These are phyloP conservation scores for Podosphaera aphanis DNA, from an alignment of 2,329 filamentous ascomycete genomes.

Conservation along the genomic window DNA sequence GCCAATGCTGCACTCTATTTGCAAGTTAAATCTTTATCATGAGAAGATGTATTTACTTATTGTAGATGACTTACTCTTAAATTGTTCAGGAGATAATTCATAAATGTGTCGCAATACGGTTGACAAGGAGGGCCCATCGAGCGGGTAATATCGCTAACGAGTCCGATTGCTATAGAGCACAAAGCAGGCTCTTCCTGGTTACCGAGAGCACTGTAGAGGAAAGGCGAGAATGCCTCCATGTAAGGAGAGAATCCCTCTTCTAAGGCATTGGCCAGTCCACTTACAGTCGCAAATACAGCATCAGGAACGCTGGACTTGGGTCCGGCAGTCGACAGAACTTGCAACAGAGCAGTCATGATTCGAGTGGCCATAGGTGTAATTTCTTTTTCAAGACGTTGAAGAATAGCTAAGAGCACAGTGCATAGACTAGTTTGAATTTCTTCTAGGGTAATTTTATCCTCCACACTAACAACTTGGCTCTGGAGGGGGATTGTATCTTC, in stretches of 20 bases:
- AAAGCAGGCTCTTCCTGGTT: constrained; percentile 90
- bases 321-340: constrained; percentile 53
- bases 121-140: constrained; percentile 76
- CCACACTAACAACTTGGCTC: constrained; percentile 81
- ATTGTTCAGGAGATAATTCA: constrained; percentile 93
- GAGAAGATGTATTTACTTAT: too few species aligned
- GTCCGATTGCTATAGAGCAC: constrained; percentile 89
- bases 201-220: constrained; percentile 76
- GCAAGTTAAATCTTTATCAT: too few species aligned
- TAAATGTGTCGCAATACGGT: constrained; percentile 89
- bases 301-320: constrained; percentile 87
- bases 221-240: constrained; percentile 86
- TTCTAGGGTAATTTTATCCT: constrained; percentile 85
- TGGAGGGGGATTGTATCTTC: constrained; percentile 79
- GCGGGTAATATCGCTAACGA: constrained; percentile 88
- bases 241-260: constrained; percentile 90
- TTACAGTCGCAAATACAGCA: constrained; percentile 76
- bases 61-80: constrained; percentile 54
- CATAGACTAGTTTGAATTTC: constrained; percentile 94
- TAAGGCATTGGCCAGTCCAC: constrained; percentile 71
- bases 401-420: constrained; percentile 76
- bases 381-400: constrained; percentile 75
- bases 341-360: constrained; percentile 76
- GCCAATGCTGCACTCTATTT: constrained; percentile 55
- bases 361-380: constrained; percentile 74